phyloP scores from a whole-genome alignment of 1,284 basidiomycete genomes.

The Ganoderma sp. region DNA sequence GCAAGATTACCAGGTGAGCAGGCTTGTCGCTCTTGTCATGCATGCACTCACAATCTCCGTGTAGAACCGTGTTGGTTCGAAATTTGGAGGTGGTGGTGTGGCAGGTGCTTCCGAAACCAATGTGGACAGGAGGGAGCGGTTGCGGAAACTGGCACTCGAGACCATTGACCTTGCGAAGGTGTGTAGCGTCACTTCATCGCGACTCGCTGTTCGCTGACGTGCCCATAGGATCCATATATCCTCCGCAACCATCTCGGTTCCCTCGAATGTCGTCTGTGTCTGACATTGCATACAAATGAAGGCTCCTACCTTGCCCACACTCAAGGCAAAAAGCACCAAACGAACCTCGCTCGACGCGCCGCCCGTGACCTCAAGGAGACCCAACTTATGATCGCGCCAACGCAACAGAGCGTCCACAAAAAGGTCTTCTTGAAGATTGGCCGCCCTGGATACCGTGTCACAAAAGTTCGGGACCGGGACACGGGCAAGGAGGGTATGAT shows the following conservation, averaged over 20 bases:
- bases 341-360: slow-evolving; percentile 95
- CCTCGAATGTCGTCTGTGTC: slow-evolving; percentile 96
- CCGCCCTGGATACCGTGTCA: slow-evolving; percentile 91
- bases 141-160: slow-evolving; percentile 94
- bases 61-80: slow-evolving; percentile 93
- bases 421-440: slow-evolving; percentile 99
- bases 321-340: slow-evolving; percentile 99
- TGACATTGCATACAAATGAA: slow-evolving; percentile 99
- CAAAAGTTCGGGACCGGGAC: slow-evolving; percentile 82
- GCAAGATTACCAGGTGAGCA: slow-evolving; percentile 53
- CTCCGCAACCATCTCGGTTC: slow-evolving; percentile 97
- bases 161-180: slow-evolving; percentile 97
- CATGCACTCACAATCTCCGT: slow-evolving; percentile 9
- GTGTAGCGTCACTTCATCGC: slow-evolving; percentile 25
- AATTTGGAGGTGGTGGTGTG: slow-evolving; percentile 95
- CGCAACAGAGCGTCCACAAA: slow-evolving; percentile 78
- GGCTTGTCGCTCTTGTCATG: neutral
- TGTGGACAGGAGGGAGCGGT: slow-evolving; percentile 92
- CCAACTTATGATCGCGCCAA: slow-evolving; percentile 83
- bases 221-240: slow-evolving; percentile 91
- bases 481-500: slow-evolving; percentile 91
- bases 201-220: slow-evolving; percentile 9
- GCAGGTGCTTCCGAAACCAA: slow-evolving; percentile 93
- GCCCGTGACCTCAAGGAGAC: slow-evolving; percentile 95
- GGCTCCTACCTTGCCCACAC: slow-evolving; percentile 99